phyloP scores from a whole-genome alignment of 2,329 filamentous ascomycete species.

The Dothideomycetes sp. region DNA sequence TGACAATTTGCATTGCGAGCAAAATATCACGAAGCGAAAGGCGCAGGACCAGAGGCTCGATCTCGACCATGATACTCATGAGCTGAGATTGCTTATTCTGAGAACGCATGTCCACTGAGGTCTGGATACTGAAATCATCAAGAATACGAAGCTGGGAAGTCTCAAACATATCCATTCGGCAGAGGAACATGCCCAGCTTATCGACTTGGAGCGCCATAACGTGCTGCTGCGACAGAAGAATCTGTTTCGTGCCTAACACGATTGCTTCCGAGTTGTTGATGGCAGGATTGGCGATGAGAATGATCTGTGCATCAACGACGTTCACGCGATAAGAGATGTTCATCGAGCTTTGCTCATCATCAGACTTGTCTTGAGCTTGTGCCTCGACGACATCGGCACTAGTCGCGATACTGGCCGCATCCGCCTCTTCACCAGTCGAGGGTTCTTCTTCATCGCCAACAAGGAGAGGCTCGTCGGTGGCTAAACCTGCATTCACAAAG shows the following conservation, averaged over 20 bases:
- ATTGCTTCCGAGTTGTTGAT: slow-evolving; percentile 89
- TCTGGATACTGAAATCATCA: slow-evolving; percentile 88
- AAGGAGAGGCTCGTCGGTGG: slow-evolving; percentile 46
- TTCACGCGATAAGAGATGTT: slow-evolving; percentile 83
- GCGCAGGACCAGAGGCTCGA: slow-evolving; percentile 84
- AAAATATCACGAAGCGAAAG: slow-evolving; percentile 91
- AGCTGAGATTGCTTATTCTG: slow-evolving; percentile 51
- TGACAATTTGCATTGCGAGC: slow-evolving; percentile 83
- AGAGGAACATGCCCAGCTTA: slow-evolving; percentile 95
- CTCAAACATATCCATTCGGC: slow-evolving; percentile 96
- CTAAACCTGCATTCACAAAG: slow-evolving; percentile 65
- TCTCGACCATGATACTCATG: slow-evolving; percentile 73
- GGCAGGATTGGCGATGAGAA: slow-evolving; percentile 88
- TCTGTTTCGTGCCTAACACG: slow-evolving; percentile 86
- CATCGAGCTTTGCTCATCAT: slow-evolving; percentile 45
- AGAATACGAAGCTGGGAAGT: slow-evolving; percentile 82
- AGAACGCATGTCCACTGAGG: slow-evolving; percentile 70
- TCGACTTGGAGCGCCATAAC: slow-evolving; percentile 88
- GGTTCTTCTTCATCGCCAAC: slow-evolving; percentile 50
- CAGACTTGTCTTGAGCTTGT: slow-evolving; percentile 21
- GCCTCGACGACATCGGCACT: slow-evolving; percentile 20
- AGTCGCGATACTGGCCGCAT: slow-evolving; percentile 37
- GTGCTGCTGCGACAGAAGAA: slow-evolving; percentile 87
- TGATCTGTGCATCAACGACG: slow-evolving; percentile 90
- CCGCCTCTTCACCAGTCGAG: slow-evolving; percentile 38